Evolutionary conservation across 352 stramenopile species (phyloP), one percentile per base, ranked within the genome.

Genomic region (Pythium scleroteichum): DNA sequence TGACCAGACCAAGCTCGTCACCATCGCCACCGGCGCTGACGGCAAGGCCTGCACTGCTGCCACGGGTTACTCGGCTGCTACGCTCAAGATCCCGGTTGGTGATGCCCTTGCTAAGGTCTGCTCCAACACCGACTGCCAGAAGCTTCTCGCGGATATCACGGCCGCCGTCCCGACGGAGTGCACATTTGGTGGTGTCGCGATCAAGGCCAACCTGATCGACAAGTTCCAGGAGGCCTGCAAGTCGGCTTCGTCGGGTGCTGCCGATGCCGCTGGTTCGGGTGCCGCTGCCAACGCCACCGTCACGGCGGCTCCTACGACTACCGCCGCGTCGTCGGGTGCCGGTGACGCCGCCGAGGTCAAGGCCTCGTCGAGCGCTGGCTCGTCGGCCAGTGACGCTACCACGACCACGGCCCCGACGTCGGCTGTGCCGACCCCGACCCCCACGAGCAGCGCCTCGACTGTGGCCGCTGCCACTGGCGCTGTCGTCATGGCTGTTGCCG

Each of bases 91-190:
- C 12, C 67, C 65, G 4, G 53, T 57, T 0, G 60, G 19, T 10
- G 53, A 50, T 0, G 47, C 29, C 1, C 22, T 69, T 27, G 19
- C 60, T 13, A 64, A 71, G 59, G 45, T 75, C 14, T 78, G 71
- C 41, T 19, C 48, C 17, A 64, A 59, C 48, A 17, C 47, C 0
- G 59, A 64, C 38, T 78, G 71, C 49, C 44, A 62, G 55, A 52
- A 14, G 17, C 33, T 71, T 20, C 38, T 77, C 20, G 17, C 52
- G 3, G 35, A 23, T 1, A 27, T 77, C 51, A 53, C 40, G 19
- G 40, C 27, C 17, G 20, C 23, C 17, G 58, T 65, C 2, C 39
- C 48, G 14, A 59, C 58, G 3, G 48, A 59, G 50, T 65, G 58
- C 50, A 27, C 33, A 14, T 38, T 65, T 40, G 42, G 16, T 16